These are phyloP conservation scores for Taxawa tesnikishii DNA, from an alignment of 2,329 filamentous ascomycete genomes.

Conservation along the genomic window DNA sequence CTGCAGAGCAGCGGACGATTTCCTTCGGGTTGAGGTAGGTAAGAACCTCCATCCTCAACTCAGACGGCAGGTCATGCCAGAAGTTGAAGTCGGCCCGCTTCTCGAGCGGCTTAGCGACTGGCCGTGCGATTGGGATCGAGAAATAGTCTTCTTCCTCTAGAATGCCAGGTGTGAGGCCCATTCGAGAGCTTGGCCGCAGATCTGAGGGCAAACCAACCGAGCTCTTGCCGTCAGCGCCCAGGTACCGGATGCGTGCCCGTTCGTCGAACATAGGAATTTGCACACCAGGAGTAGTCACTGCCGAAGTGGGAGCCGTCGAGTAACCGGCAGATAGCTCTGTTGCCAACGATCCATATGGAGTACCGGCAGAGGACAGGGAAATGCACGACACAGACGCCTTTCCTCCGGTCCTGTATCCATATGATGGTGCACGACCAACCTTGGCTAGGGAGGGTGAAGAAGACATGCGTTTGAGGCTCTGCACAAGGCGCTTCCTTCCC, in stretches of 20 bases:
- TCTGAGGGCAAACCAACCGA: constrained; percentile 55
- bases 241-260: constrained; percentile 40
- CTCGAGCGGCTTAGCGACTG: constrained; percentile 15
- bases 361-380: constrained; percentile 41
- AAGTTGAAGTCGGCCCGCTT: constrained; percentile 46
- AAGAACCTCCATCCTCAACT: constrained; percentile 69
- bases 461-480: constrained; percentile 66
- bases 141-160: constrained; percentile 14
- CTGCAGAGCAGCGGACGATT: constrained; percentile 63
- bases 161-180: constrained; percentile 15
- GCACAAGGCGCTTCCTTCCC: constrained; percentile 57
- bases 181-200: constrained; percentile 36
- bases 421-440: constrained; percentile 51
- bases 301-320: constrained; percentile 44
- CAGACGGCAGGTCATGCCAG: constrained; percentile 70
- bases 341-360: constrained; percentile 39
- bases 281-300: constrained; percentile 30
- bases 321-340: constrained; percentile 45
- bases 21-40: constrained; percentile 67
- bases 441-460: constrained; percentile 63
- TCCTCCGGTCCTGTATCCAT: constrained; percentile 50
- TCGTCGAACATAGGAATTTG: constrained; percentile 38
- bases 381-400: constrained; percentile 56
- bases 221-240: constrained; percentile 29
- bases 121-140: constrained; percentile 20